A percentile compares a stretch with the other conserved stretches of the same genome.
These are phyloP conservation scores for Metrosideros polymorpha DNA, from an alignment of 441 rosid species.

Conservation along the genomic window DNA sequence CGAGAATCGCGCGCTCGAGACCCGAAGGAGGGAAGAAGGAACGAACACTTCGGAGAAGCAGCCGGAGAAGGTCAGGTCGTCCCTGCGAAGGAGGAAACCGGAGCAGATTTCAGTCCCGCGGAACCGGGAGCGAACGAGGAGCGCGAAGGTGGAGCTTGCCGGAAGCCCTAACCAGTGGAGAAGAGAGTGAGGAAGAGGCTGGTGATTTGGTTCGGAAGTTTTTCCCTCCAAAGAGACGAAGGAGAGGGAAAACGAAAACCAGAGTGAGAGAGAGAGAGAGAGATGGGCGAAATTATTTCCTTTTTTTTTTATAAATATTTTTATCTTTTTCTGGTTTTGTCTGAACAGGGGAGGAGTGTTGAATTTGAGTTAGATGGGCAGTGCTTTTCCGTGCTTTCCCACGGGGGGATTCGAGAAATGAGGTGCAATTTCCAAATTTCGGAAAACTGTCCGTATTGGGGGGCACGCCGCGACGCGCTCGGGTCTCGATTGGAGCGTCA, in stretches of 20 bases:
- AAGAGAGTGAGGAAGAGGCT: not conserved
- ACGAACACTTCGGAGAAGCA: not conserved
- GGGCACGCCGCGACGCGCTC: not conserved
- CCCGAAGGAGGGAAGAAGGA: not conserved
- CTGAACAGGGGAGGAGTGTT: not conserved
- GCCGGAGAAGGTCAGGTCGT: not conserved
- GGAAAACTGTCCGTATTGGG: not conserved
- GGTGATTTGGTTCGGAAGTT: not conserved
- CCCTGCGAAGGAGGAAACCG: not conserved
- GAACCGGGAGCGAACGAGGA: not conserved
- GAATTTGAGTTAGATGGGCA: not conserved
- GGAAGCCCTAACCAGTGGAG: conserved; percentile 14
- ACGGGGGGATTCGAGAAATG: not conserved
- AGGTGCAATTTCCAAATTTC: not conserved
- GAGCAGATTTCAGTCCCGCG: not conserved
- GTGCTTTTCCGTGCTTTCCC: not conserved
- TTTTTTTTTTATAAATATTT: not conserved
- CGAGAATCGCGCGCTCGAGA: conserved; percentile 9
- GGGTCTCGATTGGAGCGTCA: not conserved
- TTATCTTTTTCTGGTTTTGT: not conserved
- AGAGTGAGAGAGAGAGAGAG: not conserved
- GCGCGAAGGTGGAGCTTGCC: not conserved
- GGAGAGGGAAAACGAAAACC: conserved; percentile 44
- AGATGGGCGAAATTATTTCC: no score
- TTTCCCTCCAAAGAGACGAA: conserved; percentile 50